These are phyloP conservation scores for Pseudopyrenochaeta lycopersici DNA, from an alignment of 2,329 filamentous ascomycete species.

Conservation along the genomic window DNA sequence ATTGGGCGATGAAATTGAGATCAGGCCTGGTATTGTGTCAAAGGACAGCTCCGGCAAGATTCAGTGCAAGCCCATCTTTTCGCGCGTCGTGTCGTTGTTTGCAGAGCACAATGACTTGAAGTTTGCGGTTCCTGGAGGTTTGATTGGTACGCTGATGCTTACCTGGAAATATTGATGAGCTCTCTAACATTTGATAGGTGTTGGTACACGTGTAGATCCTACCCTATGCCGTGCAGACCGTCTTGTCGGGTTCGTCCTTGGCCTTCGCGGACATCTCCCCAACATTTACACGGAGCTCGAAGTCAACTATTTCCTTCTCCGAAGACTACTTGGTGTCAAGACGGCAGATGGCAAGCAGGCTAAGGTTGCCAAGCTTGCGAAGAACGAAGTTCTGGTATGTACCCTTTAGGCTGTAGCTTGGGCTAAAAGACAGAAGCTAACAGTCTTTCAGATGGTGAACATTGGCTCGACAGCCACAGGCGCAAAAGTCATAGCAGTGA, in stretches of 20 bases:
- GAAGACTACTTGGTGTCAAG: conserved; percentile 93
- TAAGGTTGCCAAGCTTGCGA: conserved; percentile 97
- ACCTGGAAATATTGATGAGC: background rate
- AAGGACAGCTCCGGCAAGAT: conserved; percentile 93
- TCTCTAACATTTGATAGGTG: conserved; percentile 62
- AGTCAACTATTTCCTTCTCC: conserved; percentile 96
- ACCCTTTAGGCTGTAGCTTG: background rate
- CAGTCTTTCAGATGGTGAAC: conserved; percentile 79
- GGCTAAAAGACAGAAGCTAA: conserved; percentile 17
- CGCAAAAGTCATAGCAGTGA: conserved; percentile 96
- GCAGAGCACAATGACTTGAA: conserved; percentile 98
- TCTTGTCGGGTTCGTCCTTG: conserved; percentile 96
- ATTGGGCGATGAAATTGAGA: conserved; percentile 97
- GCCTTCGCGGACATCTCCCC: conserved; percentile 89
- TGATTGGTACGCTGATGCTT: conserved; percentile 69
- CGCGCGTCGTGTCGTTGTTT: conserved; percentile 91
- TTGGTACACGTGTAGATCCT: conserved; percentile 95
- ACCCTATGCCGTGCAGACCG: conserved; percentile 98
- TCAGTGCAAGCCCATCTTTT: conserved; percentile 97
- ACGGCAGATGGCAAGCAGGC: conserved; percentile 98
- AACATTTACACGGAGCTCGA: conserved; percentile 99
- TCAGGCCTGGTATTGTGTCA: conserved; percentile 96
- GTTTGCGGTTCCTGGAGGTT: conserved; percentile 95
- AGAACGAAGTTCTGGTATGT: conserved; percentile 86
- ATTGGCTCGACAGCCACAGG: conserved; percentile 97